Evolutionary conservation across 2,329 filamentous ascomycete genomes (phyloP).

Genomic region (Fusarium compactum): DNA sequence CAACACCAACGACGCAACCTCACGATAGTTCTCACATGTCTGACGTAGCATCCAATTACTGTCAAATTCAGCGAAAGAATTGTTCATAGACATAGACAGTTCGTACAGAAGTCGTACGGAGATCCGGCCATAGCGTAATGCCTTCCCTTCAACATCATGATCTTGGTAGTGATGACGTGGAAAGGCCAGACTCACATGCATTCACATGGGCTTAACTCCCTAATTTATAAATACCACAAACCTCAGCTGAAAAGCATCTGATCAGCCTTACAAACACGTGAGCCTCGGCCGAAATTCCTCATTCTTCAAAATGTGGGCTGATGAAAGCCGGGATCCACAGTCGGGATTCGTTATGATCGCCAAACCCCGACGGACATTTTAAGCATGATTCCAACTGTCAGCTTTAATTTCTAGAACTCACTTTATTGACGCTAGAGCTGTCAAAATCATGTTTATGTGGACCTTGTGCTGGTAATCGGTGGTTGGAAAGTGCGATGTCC

Average conservation of each 20-base stretch:
- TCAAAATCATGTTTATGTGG: constrained; percentile 6
- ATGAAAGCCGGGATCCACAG: constrained; percentile 12
- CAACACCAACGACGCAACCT: not conserved
- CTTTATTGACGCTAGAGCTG: not conserved
- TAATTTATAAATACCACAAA: constrained; percentile 9
- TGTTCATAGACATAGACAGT: not conserved
- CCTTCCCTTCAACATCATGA: not conserved
- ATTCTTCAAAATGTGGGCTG: constrained; percentile 20
- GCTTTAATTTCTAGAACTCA: not conserved
- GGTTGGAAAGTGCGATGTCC: not conserved
- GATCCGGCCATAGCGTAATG: not conserved
- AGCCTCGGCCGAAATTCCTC: constrained; percentile 1
- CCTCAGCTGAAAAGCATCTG: constrained; percentile 6
- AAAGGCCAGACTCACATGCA: not conserved
- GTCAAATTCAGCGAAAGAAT: rapidly evolving
- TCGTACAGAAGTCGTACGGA: too few species aligned
- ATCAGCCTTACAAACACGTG: constrained; percentile 21
- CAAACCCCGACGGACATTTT: constrained; percentile 34
- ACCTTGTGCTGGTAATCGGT: not conserved
- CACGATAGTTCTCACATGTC: not conserved
- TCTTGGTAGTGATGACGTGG: not conserved
- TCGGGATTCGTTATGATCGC: constrained; percentile 3
- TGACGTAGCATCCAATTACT: too few species aligned
- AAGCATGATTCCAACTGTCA: not conserved
- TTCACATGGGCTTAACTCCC: not conserved